Conservation (phyloP, 2,329 filamentous ascomycete species). For the Stachybotrys chlorohalonatus region DNA sequence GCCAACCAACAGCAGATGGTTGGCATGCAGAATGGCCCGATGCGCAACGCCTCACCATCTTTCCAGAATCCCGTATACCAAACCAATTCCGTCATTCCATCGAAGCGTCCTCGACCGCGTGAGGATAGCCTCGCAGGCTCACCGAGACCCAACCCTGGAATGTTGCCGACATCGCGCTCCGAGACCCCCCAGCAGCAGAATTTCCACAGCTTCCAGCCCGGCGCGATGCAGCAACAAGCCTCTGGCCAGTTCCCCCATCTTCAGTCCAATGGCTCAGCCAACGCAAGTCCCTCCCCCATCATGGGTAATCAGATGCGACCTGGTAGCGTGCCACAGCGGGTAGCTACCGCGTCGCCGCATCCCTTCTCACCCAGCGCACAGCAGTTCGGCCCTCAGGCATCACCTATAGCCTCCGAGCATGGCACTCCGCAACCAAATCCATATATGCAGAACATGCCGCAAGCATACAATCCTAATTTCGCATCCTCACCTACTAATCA, state of each 20-base stretch:
- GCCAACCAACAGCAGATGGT: constrained; percentile 45
- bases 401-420: constrained; percentile 69
- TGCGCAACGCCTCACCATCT: constrained; percentile 71
- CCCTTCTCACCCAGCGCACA: constrained; percentile 73
- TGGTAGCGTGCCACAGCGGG: constrained; percentile 64
- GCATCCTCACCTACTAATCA: constrained; percentile 46
- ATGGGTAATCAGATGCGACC: constrained; percentile 73
- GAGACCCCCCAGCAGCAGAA: constrained; percentile 80
- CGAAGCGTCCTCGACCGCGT: constrained; percentile 72
- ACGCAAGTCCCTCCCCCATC: constrained; percentile 86
- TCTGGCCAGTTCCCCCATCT: constrained; percentile 72
- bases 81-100: constrained; percentile 78
- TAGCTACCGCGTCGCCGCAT: constrained; percentile 87
- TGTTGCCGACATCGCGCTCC: constrained; percentile 74
- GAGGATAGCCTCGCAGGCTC: constrained; percentile 82
- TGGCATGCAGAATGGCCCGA: constrained; percentile 70
- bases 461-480: constrained; percentile 50
- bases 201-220: constrained; percentile 62
- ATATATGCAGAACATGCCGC: constrained; percentile 55
- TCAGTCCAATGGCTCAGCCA: constrained; percentile 68
- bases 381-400: constrained; percentile 63
- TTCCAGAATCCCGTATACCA: constrained; percentile 74
- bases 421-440: constrained; percentile 65
- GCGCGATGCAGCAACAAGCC: constrained; percentile 51
- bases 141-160: constrained; percentile 64